Base-by-base conservation (phyloP, 2,329 filamentous ascomycete species). In the Beauveria asiatica region DNA sequence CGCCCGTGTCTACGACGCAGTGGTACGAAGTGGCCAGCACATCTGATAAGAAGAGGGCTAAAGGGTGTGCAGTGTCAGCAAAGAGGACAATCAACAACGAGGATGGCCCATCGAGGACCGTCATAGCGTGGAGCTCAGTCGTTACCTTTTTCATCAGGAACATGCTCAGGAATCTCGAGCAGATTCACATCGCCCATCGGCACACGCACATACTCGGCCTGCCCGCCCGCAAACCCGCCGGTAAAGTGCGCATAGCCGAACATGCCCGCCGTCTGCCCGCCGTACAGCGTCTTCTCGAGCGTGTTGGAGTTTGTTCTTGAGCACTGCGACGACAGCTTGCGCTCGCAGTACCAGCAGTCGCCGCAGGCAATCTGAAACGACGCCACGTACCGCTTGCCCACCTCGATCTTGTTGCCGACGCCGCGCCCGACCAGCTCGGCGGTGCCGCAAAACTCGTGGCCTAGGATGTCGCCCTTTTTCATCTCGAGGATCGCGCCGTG, bases 161-260 rank as follows among this genome's bases (percentile, higher is more conserved):
- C 87, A 65, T 82, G 81, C 58, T 89, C 85, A 1, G 92, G 91
- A 6, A 96, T 83, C 67, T 87, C 84, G 13, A 96, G 79, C 23
- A 96, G 77, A 69, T 96, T 96, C 62, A 90, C 85, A 66, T 94
- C 88, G 30, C 85, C 91, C 33, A 86, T 83, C 0, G 92, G 90
- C 8, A 95, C 90, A 8, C 91, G 83, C 0, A 92, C 87, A 67
- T 91, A 96, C 74, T 96, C 92, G 4, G 90, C 88, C 73, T 96
- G 92, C 0, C 91, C 91, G 53, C 92, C 90, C 1, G 90, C 90
- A 69, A 93, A 96, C 0, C 92, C 92, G 7, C 90, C 91, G 0
- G 89, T 92, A 69, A 96, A 90, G 68, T 91, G 87, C 3, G 83
- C 85, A 68, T 89, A 89, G 1, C 87, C 86, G 67, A 89, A 88